Percentiles rank a stretch among this genome's conserved stretches.
phyloP scores from a whole-genome alignment of 2,329 filamentous ascomycete genomes.

The Basipetospora chlamydospora region DNA sequence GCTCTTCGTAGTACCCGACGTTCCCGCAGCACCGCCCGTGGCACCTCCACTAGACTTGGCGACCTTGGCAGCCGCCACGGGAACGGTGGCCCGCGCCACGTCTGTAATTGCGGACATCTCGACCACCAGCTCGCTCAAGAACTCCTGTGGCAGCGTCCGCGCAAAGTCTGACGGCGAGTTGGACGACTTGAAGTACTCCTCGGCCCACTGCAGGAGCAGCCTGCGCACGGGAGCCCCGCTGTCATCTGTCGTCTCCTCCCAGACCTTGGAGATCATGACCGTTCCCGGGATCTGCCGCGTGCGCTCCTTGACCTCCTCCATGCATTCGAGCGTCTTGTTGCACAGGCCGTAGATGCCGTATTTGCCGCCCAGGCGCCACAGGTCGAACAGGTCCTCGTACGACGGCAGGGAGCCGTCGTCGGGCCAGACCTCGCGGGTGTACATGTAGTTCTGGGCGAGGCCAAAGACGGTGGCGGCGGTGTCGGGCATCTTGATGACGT shows the following conservation, averaged over 20 bases:
- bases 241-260: slow-evolving; percentile 47
- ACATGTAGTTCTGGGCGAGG: slow-evolving; percentile 39
- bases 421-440: slow-evolving; percentile 32
- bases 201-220: slow-evolving; percentile 46
- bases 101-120: slow-evolving; percentile 47
- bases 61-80: background rate
- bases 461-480: slow-evolving; percentile 35
- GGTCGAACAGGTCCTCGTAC: slow-evolving; percentile 38
- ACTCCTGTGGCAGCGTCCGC: slow-evolving; percentile 45
- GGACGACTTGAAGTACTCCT: slow-evolving; percentile 47
- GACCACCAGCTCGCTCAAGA: slow-evolving; percentile 47
- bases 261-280: slow-evolving; percentile 43
- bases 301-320: slow-evolving; percentile 38
- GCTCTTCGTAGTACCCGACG: background rate
- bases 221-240: slow-evolving; percentile 44
- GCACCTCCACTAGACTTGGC: too few species aligned
- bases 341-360: slow-evolving; percentile 40
- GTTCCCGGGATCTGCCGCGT: slow-evolving; percentile 43
- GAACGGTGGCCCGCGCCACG: slow-evolving; percentile 10
- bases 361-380: slow-evolving; percentile 41
- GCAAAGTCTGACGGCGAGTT: slow-evolving; percentile 42
- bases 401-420: slow-evolving; percentile 27
- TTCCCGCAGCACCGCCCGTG: background rate
- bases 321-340: slow-evolving; percentile 39
- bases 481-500: slow-evolving; percentile 34